Conservation (phyloP, 2,329 filamentous ascomycete species). For the Parascedosporium putredinis region DNA sequence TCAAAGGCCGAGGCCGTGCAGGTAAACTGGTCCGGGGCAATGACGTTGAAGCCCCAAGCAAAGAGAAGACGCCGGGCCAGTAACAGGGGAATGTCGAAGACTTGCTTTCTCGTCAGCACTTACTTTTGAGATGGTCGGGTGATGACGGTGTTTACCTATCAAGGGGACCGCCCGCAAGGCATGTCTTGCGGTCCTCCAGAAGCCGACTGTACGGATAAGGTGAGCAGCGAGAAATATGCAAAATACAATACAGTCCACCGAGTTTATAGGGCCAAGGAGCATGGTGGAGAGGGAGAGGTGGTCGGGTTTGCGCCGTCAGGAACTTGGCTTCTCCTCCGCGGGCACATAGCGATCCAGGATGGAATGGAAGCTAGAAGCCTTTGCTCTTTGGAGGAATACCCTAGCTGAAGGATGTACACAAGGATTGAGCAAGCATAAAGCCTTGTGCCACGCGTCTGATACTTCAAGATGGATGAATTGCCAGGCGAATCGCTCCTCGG, state of each 20-base stretch:
- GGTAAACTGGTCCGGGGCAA: neutral
- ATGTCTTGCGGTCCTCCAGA: slow-evolving; percentile 46
- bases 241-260: slow-evolving; percentile 66
- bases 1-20: slow-evolving; percentile 5
- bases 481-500: no score
- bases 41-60: neutral
- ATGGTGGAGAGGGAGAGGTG: slow-evolving; percentile 31
- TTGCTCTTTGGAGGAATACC: neutral
- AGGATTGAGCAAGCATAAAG: no score
- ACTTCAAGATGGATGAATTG: no score
- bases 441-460: no score
- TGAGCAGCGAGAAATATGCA: slow-evolving; percentile 61
- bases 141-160: no score
- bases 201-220: slow-evolving; percentile 56
- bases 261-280: slow-evolving; percentile 65
- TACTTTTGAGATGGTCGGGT: no score
- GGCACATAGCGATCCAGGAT: neutral
- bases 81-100: neutral
- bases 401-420: no score
- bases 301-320: neutral
- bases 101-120: neutral
- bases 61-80: neutral
- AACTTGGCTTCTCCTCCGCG: neutral
- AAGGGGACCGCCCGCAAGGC: slow-evolving; percentile 4
- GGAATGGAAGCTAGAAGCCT: neutral